Base-by-base conservation (phyloP, 2,329 filamentous ascomycete genomes). In the Penicillium glabrum region DNA sequence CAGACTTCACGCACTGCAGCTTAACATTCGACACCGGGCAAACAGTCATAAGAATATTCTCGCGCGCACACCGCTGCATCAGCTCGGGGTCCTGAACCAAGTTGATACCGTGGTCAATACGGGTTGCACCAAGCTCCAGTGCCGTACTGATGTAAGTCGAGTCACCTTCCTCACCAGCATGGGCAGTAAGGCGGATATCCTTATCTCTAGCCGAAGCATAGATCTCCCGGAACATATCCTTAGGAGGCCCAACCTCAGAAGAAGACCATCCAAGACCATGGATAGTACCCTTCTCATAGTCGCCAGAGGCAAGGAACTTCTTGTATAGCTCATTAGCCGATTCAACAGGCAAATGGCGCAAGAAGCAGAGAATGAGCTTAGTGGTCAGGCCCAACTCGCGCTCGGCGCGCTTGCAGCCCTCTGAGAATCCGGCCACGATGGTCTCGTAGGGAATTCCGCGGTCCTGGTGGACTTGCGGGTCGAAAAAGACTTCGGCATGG, bases 401-500 rank as follows among this genome's bases (percentile, higher is more conserved):
- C 66, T 85, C 77, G 1, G 89, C 89, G 23, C 84, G 81, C 53
- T 74, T 68, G 63, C 86, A 82, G 1, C 87, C 89, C 1, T 79
- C 78, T 0, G 75, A 76, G 64, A 91, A 86, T 3, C 89, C 90
- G 3, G 73, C 69, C 3, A 91, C 80, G 23, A 92, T 82, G 2
- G 83, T 87, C 16, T 81, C 76, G 68, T 90, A 88, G 8, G 79
- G 63, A 3, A 93, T 75, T 5, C 86, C 86, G 19, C 89, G 82
- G 13, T 75, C 76, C 5, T 85, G 82, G 72, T 93, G 90, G 1
- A 87, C 88, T 72, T 93, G 89, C 1, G 89, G 89, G 70, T 93
- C 90, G 75, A 93, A 92, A 77, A 91, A 93, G 61, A 91, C 82
- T 72, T 93, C 89, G 14, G 87, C 87, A 68, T 93, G 89, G 48